These are phyloP conservation scores for Phytopythium aichiense DNA, from an alignment of 352 stramenopile genomes.

Conservation along the genomic window DNA sequence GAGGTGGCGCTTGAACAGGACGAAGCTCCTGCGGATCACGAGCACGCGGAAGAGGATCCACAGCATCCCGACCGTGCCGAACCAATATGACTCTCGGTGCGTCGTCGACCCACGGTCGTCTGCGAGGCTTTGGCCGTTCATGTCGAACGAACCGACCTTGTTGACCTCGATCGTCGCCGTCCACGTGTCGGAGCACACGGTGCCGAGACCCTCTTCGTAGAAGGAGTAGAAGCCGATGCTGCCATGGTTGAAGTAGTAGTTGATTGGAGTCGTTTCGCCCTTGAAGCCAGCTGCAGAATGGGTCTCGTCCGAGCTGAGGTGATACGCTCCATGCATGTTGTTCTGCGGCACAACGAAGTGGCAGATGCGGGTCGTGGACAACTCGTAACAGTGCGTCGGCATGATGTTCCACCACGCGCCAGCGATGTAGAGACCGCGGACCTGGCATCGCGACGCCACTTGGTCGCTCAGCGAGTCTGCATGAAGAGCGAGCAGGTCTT, in stretches of 20 bases:
- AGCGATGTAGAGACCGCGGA: conserved; percentile 9
- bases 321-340: conserved; percentile 2
- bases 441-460: not conserved
- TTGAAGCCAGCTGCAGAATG: not conserved
- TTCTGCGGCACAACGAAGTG: conserved; percentile 20
- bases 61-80: conserved; percentile 16
- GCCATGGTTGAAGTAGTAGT: conserved; percentile 20
- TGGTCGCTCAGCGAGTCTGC: not conserved
- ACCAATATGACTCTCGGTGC: conserved; percentile 21
- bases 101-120: conserved; percentile 9
- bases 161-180: conserved; percentile 13
- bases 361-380: conserved; percentile 6
- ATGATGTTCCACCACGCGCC: conserved; percentile 21
- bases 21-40: conserved; percentile 20
- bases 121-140: conserved; percentile 17
- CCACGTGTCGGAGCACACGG: conserved; percentile 4
- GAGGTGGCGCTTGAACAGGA: conserved; percentile 11
- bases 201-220: conserved; percentile 5
- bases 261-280: conserved; percentile 2
- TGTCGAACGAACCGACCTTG: conserved; percentile 21
- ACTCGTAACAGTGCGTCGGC: conserved; percentile 11
- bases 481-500: conserved; percentile 8
- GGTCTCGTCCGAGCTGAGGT: conserved; percentile 2
- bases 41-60: conserved; percentile 23
- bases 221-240: conserved; percentile 11